Base-by-base conservation (phyloP, 768 basidiomycete genomes). In the Mycena metata region DNA sequence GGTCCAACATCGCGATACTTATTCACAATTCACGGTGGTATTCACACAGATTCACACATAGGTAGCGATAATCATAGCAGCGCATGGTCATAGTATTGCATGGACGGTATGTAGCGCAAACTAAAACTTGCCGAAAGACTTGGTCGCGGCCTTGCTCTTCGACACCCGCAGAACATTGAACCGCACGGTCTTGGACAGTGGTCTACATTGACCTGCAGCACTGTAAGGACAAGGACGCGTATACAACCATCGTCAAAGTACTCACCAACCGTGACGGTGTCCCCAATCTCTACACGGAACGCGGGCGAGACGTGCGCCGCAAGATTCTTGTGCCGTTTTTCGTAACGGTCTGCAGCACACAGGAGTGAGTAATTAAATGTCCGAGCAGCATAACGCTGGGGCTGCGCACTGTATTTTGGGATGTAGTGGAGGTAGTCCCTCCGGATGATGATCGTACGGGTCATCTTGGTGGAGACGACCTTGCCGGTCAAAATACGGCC, bases 381-480 rank as follows among this genome's bases (percentile, higher is more conserved):
- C 26, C 16, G n/a, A 26, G 23, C 7, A 23, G 23, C 15, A 49
- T n/a, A 24, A 39, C 49, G 8, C 19, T 17, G n/a, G 21, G 8
- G 10, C 13, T 88, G 45, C 94, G 78, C 80, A 96, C 94, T 93
- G 89, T 99, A 99, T 88, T 99, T 99, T 74, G 96, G 95, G 81
- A 99, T 89, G 85, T 96, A 99, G 85, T 96, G 95, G 54, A 96
- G 89, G 83, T 95, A 95, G 83, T 96, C 93, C 72, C 93, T 87
- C 72, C 98, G 96, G 84, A 99, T 96, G 83, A 99, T 90, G 79
- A 98, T 88, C 67, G 98, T 99, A 79, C 97, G 95, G 80, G 93
- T 97, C 98, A 99, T 99, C 89, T 99, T 99, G 52, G 96, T 98
- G 60, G 97, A 99, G 69, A 98, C 86, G 70, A 99, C 97, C 81